These are phyloP conservation scores for Phytophthora pistaciae DNA, from an alignment of 352 stramenopile species.

Conservation along the genomic window DNA sequence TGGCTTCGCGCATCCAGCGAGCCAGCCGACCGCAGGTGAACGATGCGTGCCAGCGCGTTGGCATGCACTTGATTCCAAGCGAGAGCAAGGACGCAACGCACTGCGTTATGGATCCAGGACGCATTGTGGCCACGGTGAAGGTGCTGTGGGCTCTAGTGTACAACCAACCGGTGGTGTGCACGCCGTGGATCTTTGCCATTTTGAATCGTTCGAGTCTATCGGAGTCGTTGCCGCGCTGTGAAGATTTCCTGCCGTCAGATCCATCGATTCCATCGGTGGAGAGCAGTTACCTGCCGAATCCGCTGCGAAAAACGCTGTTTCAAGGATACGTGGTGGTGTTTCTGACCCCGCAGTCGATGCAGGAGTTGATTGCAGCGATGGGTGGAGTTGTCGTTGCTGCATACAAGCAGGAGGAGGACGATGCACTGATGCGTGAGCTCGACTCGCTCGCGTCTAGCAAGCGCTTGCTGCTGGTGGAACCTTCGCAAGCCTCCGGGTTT, in stretches of 20 bases:
- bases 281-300: slow-evolving; percentile 79
- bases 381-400: slow-evolving; percentile 69
- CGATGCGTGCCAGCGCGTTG: slow-evolving; percentile 80
- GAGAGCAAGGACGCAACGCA: slow-evolving; percentile 79
- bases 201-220: slow-evolving; percentile 77
- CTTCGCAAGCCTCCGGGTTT: slow-evolving; percentile 54
- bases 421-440: slow-evolving; percentile 63
- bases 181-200: slow-evolving; percentile 84
- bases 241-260: slow-evolving; percentile 76
- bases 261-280: slow-evolving; percentile 62
- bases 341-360: slow-evolving; percentile 76
- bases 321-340: slow-evolving; percentile 80
- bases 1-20: slow-evolving; percentile 77
- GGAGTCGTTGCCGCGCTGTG: slow-evolving; percentile 77
- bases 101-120: slow-evolving; percentile 88
- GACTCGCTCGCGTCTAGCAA: slow-evolving; percentile 57
- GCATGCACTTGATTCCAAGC: slow-evolving; percentile 77
- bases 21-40: slow-evolving; percentile 68
- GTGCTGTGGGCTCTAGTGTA: slow-evolving; percentile 89
- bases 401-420: slow-evolving; percentile 69
- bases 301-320: slow-evolving; percentile 82
- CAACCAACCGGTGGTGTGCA: slow-evolving; percentile 86
- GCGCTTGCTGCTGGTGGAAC: slow-evolving; percentile 74
- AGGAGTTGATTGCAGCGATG: slow-evolving; percentile 82
- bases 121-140: slow-evolving; percentile 86